Evolutionary conservation across 2,329 filamentous ascomycete species (phyloP), one percentile per base, ranked within the genome.

Genomic region (Aspergillus felis): DNA sequence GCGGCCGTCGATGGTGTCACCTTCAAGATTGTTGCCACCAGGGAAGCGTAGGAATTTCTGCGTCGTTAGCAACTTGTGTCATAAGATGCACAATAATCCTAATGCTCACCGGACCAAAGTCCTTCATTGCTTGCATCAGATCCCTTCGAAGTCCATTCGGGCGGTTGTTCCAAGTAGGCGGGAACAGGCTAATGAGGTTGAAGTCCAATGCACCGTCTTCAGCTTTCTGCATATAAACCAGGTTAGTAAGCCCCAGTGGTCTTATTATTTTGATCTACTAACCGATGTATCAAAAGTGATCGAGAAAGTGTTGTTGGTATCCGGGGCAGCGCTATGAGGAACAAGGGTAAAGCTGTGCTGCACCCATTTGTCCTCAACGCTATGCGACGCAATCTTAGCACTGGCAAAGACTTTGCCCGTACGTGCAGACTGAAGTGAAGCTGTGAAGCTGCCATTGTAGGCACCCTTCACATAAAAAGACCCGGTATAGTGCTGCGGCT

Each of bases 171-270:
- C 79, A 84, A 0, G 81, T 84, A 4, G 81, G 80, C 1, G 80
- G 80, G 68, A 83, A 84, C 41, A 84, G 66, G 51, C 77, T 80
- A 58, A 84, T 79, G 20, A 84, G 67, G 57, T 80, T 79, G 68
- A 84, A 82, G 63, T 82, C 76, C 8, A 81, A 69, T 1, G 74
- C 74, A 32, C 73, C 72, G 5, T 69, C 71, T 6, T 71, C 68
- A 22, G 74, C 70, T 58, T 74, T 70, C 68, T 70, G 41, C 1
- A 29, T 12, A 6, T 1, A 42, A 28, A 61, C 29, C 61, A 54
- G 24, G 50, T 24, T 28, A 4, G 3, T 1, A 9, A 9, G 1
- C 24, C 8, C 2, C 17, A 25, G 9, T 38, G 2, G 32, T 2
- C 22, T 2, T 1, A 28, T 20, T 1, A 8, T 17, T 24, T 12